Evolutionary conservation across 257 asterid genomes (phyloP).

Genomic region (Solanum ossicruentum): DNA sequence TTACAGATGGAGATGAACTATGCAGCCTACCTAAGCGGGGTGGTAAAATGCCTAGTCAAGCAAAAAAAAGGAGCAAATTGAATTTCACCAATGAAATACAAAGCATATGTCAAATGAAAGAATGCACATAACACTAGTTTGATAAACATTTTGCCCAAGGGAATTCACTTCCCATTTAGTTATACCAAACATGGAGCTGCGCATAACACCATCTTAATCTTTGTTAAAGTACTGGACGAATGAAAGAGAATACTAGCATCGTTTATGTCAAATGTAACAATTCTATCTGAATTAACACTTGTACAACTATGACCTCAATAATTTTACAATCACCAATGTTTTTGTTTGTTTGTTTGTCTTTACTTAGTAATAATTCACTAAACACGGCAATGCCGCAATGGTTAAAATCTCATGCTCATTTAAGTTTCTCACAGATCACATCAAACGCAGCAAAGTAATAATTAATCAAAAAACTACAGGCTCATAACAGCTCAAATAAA

Average conservation of each 20-base stretch:
- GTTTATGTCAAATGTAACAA: neutral
- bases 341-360: neutral
- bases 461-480: neutral
- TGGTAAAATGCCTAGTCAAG: constrained; percentile 32
- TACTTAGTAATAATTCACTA: neutral
- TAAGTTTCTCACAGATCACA: neutral
- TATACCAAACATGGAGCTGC: neutral
- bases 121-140: neutral
- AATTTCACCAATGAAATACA: neutral
- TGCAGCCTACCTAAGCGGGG: constrained; percentile 42
- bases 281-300: neutral
- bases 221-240: neutral
- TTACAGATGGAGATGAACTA: constrained; percentile 51
- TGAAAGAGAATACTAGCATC: neutral
- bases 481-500: neutral
- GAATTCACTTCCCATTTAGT: neutral
- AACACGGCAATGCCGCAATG: neutral
- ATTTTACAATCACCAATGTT: neutral
- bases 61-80: neutral
- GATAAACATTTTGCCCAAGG: neutral
- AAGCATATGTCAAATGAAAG: too few species aligned
- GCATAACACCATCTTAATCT: neutral
- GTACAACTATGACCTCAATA: neutral
- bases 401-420: neutral
- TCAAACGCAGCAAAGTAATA: neutral